Evolutionary conservation across 495 filamentous ascomycete genomes (phyloP).

Genomic region (Talaromyces proteolyticus): DNA sequence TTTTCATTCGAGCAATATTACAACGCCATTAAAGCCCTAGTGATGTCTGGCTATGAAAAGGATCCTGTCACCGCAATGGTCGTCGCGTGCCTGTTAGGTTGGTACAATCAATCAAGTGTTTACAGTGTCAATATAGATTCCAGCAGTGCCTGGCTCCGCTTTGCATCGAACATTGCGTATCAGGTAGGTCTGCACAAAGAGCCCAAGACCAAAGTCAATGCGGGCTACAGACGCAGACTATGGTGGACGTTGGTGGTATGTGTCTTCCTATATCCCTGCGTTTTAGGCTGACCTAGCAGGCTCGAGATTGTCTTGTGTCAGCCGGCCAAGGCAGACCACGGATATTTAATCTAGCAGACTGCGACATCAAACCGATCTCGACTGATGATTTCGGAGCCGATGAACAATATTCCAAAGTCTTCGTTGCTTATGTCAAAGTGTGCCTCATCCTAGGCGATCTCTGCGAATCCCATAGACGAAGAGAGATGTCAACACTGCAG

Average conservation of each 20-base stretch:
- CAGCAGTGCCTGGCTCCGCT: slow-evolving; percentile 21
- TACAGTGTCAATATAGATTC: slow-evolving; percentile 22
- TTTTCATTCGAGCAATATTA: slow-evolving; percentile 20
- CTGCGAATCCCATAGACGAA: slow-evolving; percentile 14
- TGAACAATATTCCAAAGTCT: slow-evolving; percentile 10
- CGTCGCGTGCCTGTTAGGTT: slow-evolving; percentile 20
- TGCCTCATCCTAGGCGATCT: slow-evolving; percentile 19
- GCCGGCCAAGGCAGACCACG: slow-evolving; percentile 20
- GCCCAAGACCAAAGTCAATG: slow-evolving; percentile 10
- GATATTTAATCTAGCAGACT: slow-evolving; percentile 16
- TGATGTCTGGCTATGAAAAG: slow-evolving; percentile 21
- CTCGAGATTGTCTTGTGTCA: slow-evolving; percentile 20
- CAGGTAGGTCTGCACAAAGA: slow-evolving; percentile 22
- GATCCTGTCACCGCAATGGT: slow-evolving; percentile 20
- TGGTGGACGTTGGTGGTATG: slow-evolving; percentile 24
- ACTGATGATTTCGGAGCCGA: slow-evolving; percentile 16
- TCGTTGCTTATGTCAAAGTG: slow-evolving; percentile 19
- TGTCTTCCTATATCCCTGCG: background rate
- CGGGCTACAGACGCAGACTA: slow-evolving; percentile 14
- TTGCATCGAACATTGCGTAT: slow-evolving; percentile 19
- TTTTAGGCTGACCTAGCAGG: slow-evolving; percentile 9
- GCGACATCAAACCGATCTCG: slow-evolving; percentile 15
- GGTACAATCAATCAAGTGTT: slow-evolving; percentile 21
- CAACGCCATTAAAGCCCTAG: slow-evolving; percentile 17
- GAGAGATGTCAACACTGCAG: slow-evolving; percentile 11